These are phyloP conservation scores for Mucuna pruriens DNA, from an alignment of 306 rosid genomes.

Conservation along the genomic window DNA sequence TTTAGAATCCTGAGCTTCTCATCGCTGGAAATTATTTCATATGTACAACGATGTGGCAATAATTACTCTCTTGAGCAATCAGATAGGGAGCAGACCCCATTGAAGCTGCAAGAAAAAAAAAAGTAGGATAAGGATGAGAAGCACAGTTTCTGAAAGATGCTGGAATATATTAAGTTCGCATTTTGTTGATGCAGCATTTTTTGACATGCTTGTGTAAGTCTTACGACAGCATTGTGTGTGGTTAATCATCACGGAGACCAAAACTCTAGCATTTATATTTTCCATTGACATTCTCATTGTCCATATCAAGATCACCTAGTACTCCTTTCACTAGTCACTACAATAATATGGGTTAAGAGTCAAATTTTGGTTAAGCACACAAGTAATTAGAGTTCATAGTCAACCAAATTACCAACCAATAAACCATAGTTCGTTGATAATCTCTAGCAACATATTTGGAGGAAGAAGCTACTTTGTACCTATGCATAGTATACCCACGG, in stretches of 20 bases:
- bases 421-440: neutral
- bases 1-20: conserved; percentile 25
- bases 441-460: conserved; percentile 1
- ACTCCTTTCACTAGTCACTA: neutral
- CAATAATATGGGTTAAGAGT: neutral
- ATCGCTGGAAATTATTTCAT: conserved; percentile 40
- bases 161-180: conserved; percentile 33
- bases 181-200: conserved; percentile 40
- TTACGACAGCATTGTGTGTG: conserved; percentile 31
- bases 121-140: conserved; percentile 41
- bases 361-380: conserved; percentile 13
- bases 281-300: neutral
- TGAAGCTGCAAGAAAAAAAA: conserved; percentile 36
- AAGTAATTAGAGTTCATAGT: conserved; percentile 2
- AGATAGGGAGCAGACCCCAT: conserved; percentile 36
- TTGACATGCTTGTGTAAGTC: conserved; percentile 22
- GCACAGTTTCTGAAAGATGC: conserved; percentile 28
- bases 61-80: conserved; percentile 39
- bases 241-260: conserved; percentile 14
- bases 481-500: conserved; percentile 19
- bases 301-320: neutral
- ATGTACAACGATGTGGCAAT: conserved; percentile 40
- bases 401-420: neutral
- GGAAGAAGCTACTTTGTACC: neutral
- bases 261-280: neutral